phyloP scores from a whole-genome alignment of 257 asterid species.

The Prunella vulgaris region DNA sequence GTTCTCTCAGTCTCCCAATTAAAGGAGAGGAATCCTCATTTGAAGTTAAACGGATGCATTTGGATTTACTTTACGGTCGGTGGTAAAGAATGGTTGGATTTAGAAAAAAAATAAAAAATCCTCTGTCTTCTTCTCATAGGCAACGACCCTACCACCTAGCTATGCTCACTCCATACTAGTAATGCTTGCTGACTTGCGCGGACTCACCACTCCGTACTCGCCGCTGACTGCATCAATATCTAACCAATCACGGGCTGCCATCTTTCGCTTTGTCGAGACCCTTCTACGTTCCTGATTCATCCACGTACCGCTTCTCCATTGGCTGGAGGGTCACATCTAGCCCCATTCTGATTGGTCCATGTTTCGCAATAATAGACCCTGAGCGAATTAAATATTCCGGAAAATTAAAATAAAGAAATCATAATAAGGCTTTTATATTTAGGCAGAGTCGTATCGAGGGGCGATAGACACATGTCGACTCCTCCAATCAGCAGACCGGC shows the following conservation, averaged over 20 bases:
- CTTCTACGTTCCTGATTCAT: slow-evolving; percentile 23
- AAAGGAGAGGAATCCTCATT: no score
- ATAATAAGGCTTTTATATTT: slow-evolving; percentile 25
- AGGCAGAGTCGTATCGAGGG: slow-evolving; percentile 33
- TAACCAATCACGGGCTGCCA: slow-evolving; percentile 29
- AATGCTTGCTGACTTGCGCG: slow-evolving; percentile 17
- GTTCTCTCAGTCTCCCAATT: no score
- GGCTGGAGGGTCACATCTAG: slow-evolving; percentile 27
- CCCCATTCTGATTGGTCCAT: slow-evolving; percentile 47
- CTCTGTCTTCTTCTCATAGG: no score
- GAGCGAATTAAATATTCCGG: slow-evolving; percentile 11
- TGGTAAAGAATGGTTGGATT: no score
- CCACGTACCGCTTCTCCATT: slow-evolving; percentile 43
- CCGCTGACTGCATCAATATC: slow-evolving; percentile 37
- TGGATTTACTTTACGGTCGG: no score
- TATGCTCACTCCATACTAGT: slow-evolving; percentile 5
- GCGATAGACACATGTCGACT: slow-evolving; percentile 78
- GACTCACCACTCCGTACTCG: slow-evolving; percentile 28
- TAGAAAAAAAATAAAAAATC: no score
- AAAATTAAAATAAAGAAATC: not conserved
- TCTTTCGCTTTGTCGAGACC: slow-evolving; percentile 24
- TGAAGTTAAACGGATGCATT: no score
- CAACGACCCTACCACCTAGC: not conserved
- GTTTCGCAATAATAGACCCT: slow-evolving; percentile 23
- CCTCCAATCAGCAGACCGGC: slow-evolving; percentile 47